These are phyloP conservation scores for Coemansia sp. DNA, from an alignment of 192 early-diverging fungal genomes.

Conservation along the genomic window DNA sequence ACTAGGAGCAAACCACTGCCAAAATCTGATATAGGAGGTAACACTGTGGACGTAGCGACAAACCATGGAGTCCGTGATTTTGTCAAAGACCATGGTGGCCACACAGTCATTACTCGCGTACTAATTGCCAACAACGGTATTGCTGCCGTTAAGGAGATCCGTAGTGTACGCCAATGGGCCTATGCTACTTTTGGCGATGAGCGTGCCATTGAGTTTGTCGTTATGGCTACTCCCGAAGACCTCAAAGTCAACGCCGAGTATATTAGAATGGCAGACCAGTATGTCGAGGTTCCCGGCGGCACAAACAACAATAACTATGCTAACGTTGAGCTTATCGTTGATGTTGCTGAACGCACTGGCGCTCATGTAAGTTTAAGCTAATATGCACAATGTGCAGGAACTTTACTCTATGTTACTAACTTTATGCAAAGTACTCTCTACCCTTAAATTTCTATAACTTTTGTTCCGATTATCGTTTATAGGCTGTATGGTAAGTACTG, in stretches of 20 bases:
- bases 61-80: conserved; percentile 71
- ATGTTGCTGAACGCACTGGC: conserved; percentile 93
- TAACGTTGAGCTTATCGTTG: conserved; percentile 97
- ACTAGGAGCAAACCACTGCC: not conserved
- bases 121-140: conserved; percentile 99
- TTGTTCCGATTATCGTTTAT: not conserved
- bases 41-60: conserved; percentile 64
- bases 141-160: conserved; percentile 98
- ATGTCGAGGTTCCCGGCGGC: conserved; percentile 96
- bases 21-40: conserved; percentile 61
- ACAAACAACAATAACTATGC: conserved; percentile 99
- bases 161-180: conserved; percentile 96
- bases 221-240: conserved; percentile 98
- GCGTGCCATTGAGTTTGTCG: conserved; percentile 92
- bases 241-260: conserved; percentile 97
- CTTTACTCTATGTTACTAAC: not conserved
- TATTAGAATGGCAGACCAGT: conserved; percentile 99
- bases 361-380: conserved; percentile 63
- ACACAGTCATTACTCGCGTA: conserved; percentile 90
- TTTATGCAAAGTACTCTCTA: not conserved
- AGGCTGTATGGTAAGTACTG: conserved; percentile 41
- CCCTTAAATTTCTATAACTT: not conserved
- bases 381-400: conserved; percentile 1
- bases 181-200: conserved; percentile 98
- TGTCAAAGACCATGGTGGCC: conserved; percentile 74